Percentiles rank a stretch among this genome's conserved stretches.
These are phyloP conservation scores for Phytophthora agathidicida DNA, from an alignment of 352 stramenopile genomes.

Conservation along the genomic window DNA sequence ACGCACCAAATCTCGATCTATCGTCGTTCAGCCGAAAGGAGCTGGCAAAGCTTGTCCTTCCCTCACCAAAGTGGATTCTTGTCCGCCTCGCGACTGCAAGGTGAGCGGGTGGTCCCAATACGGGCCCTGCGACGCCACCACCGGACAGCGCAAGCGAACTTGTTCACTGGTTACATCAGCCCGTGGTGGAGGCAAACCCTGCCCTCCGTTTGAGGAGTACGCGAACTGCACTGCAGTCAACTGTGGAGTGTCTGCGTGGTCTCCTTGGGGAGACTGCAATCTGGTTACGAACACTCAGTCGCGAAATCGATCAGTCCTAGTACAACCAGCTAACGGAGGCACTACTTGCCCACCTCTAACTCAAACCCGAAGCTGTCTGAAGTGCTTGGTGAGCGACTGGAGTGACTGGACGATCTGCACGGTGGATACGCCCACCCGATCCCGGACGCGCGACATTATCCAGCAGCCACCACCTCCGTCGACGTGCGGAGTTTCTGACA, in stretches of 20 bases:
- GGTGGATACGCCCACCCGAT: conserved; percentile 35
- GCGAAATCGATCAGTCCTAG: conserved; percentile 46
- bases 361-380: conserved; percentile 57
- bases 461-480: conserved; percentile 43
- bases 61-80: conserved; percentile 42
- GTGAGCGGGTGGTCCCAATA: conserved; percentile 61
- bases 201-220: conserved; percentile 47
- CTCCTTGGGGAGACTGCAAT: conserved; percentile 51
- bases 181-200: conserved; percentile 48
- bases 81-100: conserved; percentile 49
- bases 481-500: conserved; percentile 26
- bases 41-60: conserved; percentile 46
- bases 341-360: conserved; percentile 45
- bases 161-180: conserved; percentile 32
- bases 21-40: conserved; percentile 43
- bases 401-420: conserved; percentile 55
- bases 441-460: conserved; percentile 47
- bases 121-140: conserved; percentile 43
- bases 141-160: conserved; percentile 45
- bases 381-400: conserved; percentile 58
- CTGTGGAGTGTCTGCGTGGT: conserved; percentile 62
- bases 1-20: conserved; percentile 36
- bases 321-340: conserved; percentile 40
- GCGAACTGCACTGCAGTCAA: conserved; percentile 50
- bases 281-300: conserved; percentile 33